Conservation (phyloP, 2,329 filamentous ascomycete genomes). For the Beauveria caledonica region DNA sequence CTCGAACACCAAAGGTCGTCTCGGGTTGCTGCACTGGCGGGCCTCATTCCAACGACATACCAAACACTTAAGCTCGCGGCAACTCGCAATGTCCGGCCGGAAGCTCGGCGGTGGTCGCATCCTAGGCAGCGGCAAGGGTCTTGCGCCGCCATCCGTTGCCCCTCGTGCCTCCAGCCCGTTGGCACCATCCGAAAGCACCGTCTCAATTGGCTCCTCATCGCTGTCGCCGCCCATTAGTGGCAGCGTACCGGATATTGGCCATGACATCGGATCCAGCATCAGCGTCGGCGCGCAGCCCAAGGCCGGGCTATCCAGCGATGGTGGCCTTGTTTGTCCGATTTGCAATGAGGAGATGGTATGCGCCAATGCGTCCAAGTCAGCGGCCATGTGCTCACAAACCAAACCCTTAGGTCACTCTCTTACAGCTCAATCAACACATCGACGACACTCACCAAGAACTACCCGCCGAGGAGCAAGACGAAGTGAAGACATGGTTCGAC, state of each 20-base stretch:
- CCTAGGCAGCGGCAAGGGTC: slow-evolving; percentile 75
- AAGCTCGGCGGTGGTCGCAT: slow-evolving; percentile 89
- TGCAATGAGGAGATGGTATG: slow-evolving; percentile 95
- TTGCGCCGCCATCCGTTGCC: slow-evolving; percentile 54
- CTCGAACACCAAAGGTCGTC: slow-evolving; percentile 27
- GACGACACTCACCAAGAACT: slow-evolving; percentile 88
- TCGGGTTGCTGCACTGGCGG: slow-evolving; percentile 14
- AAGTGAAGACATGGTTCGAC: slow-evolving; percentile 96
- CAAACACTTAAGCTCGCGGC: background rate
- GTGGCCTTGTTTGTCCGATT: slow-evolving; percentile 85
- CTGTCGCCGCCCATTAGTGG: slow-evolving; percentile 52
- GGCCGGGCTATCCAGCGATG: slow-evolving; percentile 39
- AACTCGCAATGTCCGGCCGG: slow-evolving; percentile 62
- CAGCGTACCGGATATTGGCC: slow-evolving; percentile 60
- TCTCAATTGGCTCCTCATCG: slow-evolving; percentile 66
- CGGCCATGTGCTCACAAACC: background rate
- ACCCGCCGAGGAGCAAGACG: slow-evolving; percentile 79
- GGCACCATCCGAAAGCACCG: slow-evolving; percentile 58
- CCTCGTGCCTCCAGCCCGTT: slow-evolving; percentile 42
- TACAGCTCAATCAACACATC: slow-evolving; percentile 80
- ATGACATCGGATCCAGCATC: slow-evolving; percentile 76
- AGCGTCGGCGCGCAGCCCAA: slow-evolving; percentile 52
- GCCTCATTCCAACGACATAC: background rate
- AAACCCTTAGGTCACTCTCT: slow-evolving; percentile 62
- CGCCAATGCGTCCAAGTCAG: background rate